Conservation (phyloP, 345 rosid genomes). For the Bretschneidera sinensis region DNA sequence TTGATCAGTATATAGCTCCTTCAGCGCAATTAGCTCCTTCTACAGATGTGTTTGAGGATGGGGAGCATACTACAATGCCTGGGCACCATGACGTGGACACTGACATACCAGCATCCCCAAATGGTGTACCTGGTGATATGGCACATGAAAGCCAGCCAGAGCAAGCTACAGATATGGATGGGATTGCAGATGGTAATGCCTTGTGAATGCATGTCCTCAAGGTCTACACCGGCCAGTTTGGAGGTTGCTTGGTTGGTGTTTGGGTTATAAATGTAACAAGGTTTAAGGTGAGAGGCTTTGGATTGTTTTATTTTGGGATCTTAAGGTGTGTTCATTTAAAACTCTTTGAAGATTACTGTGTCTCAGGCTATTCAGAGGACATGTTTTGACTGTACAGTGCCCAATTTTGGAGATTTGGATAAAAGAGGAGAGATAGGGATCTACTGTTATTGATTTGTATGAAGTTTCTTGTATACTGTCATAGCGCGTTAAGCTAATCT, state of each 20-base stretch:
- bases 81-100: conserved; percentile 27
- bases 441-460: too few relatives aligned
- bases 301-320: not conserved
- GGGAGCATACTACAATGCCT: conserved; percentile 15
- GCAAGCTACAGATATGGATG: conserved; percentile 31
- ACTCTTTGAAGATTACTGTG: not conserved
- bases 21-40: conserved; percentile 16
- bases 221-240: too few relatives aligned
- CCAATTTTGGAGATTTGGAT: not conserved
- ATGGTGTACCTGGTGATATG: conserved; percentile 21
- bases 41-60: not conserved
- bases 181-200: conserved; percentile 11
- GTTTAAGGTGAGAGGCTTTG: not conserved
- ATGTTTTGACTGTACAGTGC: not conserved
- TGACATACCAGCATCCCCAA: conserved; percentile 26
- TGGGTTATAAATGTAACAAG: not conserved
- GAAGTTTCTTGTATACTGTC: too few relatives aligned
- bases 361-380: not conserved
- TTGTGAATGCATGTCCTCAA: too few relatives aligned
- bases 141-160: conserved; percentile 19
- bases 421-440: too few relatives aligned
- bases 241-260: not conserved
- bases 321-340: not conserved
- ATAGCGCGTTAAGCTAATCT: too few relatives aligned
- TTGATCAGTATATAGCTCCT: conserved; percentile 38